phyloP scores from a whole-genome alignment of 257 asterid species.

The Fraxinus cuspidata region DNA sequence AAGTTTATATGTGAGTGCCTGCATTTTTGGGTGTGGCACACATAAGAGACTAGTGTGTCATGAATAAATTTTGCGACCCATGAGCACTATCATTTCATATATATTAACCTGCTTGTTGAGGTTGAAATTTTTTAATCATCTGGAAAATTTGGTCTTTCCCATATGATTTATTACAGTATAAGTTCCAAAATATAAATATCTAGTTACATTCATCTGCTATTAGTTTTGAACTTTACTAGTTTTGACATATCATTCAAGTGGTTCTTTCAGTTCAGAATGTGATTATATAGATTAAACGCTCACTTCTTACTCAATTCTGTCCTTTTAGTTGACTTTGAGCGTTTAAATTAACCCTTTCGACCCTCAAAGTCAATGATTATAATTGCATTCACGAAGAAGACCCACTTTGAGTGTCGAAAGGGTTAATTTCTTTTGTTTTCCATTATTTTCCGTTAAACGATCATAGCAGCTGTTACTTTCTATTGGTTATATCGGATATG shows the following conservation, averaged over 20 bases:
- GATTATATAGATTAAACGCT: not conserved
- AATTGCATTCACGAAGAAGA: too few relatives aligned
- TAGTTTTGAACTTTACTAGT: not conserved
- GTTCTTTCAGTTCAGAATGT: not conserved
- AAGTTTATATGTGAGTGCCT: not conserved
- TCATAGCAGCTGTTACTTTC: not conserved
- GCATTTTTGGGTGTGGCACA: slow-evolving; percentile 3
- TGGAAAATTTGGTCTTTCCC: slow-evolving; percentile 3
- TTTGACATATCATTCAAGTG: not conserved
- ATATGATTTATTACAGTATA: not conserved
- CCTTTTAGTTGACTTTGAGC: not conserved
- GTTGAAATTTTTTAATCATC: not conserved
- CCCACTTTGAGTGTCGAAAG: not conserved
- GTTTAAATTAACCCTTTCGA: too few relatives aligned
- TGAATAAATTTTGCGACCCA: not conserved
- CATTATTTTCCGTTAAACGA: not conserved
- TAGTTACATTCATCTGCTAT: not conserved
- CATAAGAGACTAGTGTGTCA: not conserved
- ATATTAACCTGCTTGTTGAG: slow-evolving; percentile 13
- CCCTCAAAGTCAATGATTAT: too few relatives aligned
- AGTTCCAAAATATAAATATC: not conserved
- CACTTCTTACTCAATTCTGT: not conserved
- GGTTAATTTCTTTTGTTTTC: not conserved
- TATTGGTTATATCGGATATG: not conserved
- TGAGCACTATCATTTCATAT: not conserved